These are phyloP conservation scores for Fusarium sacchari DNA, from an alignment of 2,329 filamentous ascomycete species.

Conservation along the genomic window DNA sequence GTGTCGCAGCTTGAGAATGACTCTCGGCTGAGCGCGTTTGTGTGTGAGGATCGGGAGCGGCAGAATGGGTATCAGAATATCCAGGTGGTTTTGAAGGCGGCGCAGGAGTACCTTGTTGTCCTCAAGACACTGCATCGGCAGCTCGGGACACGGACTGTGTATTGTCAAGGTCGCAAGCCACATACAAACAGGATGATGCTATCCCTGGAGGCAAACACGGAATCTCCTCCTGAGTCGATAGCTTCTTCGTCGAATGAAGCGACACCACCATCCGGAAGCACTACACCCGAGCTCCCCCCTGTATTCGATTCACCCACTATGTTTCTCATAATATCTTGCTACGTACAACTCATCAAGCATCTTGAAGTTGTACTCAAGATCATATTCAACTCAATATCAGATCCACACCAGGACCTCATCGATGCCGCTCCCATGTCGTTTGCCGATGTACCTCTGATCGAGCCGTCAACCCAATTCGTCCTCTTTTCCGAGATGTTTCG, in stretches of 20 bases:
- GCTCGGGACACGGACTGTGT: conserved; percentile 21
- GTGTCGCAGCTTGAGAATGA: conserved; percentile 3
- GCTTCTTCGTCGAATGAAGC: conserved; percentile 2
- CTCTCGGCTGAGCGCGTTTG: conserved; percentile 18
- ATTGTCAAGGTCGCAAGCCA: neutral
- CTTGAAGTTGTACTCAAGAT: conserved; percentile 40
- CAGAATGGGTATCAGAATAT: conserved; percentile 37
- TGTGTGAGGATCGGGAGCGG: conserved; percentile 16
- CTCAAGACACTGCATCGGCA: conserved; percentile 41
- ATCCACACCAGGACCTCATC: conserved; percentile 20
- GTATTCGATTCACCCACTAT: conserved; percentile 42
- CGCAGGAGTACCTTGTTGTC: conserved; percentile 43
- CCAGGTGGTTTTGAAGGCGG: conserved; percentile 30
- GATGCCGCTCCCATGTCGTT: conserved; percentile 37
- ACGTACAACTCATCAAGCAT: conserved; percentile 41
- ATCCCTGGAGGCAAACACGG: conserved; percentile 2
- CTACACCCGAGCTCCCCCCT: conserved; percentile 6
- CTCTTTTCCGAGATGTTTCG: conserved; percentile 44
- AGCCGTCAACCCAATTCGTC: conserved; percentile 42
- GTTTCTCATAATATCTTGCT: conserved; percentile 46
- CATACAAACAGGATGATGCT: conserved; percentile 11
- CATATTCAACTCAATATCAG: conserved; percentile 26
- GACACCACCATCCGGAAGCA: neutral
- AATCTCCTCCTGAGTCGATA: conserved; percentile 1
- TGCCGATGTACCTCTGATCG: conserved; percentile 38